Percentiles rank a stretch among this genome's conserved stretches.
phyloP scores from a whole-genome alignment of 1,284 basidiomycete genomes.

The Rhodotorula sp. region DNA sequence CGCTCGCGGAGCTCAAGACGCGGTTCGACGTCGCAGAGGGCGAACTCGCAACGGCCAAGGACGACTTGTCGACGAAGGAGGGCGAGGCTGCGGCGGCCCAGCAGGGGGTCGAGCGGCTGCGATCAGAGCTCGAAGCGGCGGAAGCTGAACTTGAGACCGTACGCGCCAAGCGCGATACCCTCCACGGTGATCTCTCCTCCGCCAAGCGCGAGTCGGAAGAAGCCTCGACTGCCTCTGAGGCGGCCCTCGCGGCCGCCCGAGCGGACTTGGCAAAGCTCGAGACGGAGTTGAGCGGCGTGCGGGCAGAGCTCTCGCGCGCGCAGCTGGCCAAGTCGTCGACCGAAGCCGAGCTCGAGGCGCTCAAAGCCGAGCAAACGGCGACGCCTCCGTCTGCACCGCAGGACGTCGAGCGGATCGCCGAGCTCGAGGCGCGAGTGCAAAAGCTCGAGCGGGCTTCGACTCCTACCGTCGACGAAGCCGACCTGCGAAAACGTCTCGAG shows the following conservation, averaged over 20 bases:
- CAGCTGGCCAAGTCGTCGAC: not conserved
- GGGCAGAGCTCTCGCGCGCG: slow-evolving; percentile 11
- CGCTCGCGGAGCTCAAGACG: not conserved
- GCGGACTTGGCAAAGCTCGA: not conserved
- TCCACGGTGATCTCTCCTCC: too few relatives aligned
- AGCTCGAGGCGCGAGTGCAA: slow-evolving; percentile 16
- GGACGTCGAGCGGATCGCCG: slow-evolving; percentile 10
- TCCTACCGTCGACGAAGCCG: slow-evolving; percentile 1
- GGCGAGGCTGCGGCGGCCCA: not conserved
- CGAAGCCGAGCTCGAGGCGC: not conserved
- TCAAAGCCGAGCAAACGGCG: not conserved
- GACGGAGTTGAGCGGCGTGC: slow-evolving; percentile 2
- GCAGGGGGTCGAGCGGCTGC: not conserved
- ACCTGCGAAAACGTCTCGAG: slow-evolving; percentile 2
- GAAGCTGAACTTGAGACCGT: not conserved
- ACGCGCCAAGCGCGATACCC: not conserved
- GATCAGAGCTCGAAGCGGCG: slow-evolving; percentile 6
- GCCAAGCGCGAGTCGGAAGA: too few relatives aligned
- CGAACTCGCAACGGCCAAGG: not conserved
- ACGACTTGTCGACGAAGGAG: not conserved
- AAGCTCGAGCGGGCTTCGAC: not conserved
- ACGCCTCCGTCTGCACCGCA: not conserved
- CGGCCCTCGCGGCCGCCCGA: not conserved
- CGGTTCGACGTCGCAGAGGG: not conserved
- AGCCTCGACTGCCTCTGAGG: too few relatives aligned